These are phyloP conservation scores for Lentinula novae-zelandiae DNA, from an alignment of 1,284 basidiomycete genomes.

Conservation along the genomic window DNA sequence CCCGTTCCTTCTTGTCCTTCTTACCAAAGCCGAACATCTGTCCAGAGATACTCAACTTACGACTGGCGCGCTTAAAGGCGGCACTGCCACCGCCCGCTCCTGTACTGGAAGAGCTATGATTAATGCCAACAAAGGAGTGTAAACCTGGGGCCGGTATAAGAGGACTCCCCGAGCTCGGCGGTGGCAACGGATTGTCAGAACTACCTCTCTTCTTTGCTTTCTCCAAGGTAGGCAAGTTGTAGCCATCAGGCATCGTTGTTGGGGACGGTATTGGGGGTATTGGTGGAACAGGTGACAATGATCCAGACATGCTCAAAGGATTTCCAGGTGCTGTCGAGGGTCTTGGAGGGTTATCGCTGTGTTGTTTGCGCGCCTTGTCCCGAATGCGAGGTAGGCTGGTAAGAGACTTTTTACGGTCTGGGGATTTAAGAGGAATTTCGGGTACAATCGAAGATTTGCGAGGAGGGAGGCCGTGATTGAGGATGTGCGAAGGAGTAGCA, in stretches of 20 bases:
- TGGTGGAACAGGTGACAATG: conserved; percentile 19
- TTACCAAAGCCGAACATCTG: conserved; percentile 53
- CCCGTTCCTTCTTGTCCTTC: conserved; percentile 33
- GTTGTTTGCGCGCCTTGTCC: conserved; percentile 2
- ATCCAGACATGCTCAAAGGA: background rate
- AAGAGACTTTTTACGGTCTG: conserved; percentile 20
- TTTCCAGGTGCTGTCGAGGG: conserved; percentile 16
- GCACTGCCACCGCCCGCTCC: conserved; percentile 19
- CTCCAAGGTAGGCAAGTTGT: conserved; percentile 2
- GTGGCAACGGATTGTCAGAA: background rate
- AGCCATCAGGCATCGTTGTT: conserved; percentile 2
- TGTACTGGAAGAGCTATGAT: conserved; percentile 23
- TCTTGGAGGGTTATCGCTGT: conserved; percentile 5
- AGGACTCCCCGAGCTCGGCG: background rate
- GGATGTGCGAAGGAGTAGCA: conserved; percentile 5
- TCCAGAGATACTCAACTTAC: conserved; percentile 67
- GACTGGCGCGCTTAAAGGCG: conserved; percentile 40
- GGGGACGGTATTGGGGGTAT: conserved; percentile 7
- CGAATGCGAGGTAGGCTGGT: conserved; percentile 11
- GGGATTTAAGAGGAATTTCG: conserved; percentile 9
- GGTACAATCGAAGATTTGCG: conserved; percentile 13
- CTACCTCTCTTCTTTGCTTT: background rate
- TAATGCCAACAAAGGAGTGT: conserved; percentile 21
- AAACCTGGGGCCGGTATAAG: conserved; percentile 4
- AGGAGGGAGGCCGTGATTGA: background rate